These are phyloP conservation scores for Podaxis sp. DNA, from an alignment of 768 basidiomycete genomes.

Conservation along the genomic window DNA sequence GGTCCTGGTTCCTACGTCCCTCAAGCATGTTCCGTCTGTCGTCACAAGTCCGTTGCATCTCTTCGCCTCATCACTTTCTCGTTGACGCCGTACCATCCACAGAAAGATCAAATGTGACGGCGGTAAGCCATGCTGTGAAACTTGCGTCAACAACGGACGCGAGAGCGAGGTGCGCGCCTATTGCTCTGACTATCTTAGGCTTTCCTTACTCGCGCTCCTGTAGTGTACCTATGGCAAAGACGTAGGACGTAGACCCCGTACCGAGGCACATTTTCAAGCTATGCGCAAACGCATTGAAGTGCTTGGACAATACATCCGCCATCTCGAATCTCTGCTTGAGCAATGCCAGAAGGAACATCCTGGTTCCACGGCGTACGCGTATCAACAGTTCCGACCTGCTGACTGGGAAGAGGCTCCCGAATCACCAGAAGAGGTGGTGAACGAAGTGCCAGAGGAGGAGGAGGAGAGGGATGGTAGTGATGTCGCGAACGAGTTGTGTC, in stretches of 20 bases:
- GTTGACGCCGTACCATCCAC: background rate
- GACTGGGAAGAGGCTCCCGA: conserved; percentile 19
- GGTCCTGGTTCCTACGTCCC: conserved; percentile 37
- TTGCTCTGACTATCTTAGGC: background rate
- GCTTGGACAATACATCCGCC: conserved; percentile 37
- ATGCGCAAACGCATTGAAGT: conserved; percentile 41
- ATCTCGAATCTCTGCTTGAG: conserved; percentile 44
- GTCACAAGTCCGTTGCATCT: conserved; percentile 32
- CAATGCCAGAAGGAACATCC: conserved; percentile 39
- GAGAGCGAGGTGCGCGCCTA: conserved; percentile 34
- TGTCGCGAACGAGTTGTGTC: conserved; percentile 36
- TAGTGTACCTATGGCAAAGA: conserved; percentile 48
- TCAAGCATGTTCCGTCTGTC: conserved; percentile 39
- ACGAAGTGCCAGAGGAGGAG: conserved; percentile 20
- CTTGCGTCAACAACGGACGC: conserved; percentile 38
- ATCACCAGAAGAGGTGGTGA: conserved; percentile 22
- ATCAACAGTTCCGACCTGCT: conserved; percentile 31
- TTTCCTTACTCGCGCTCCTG: background rate
- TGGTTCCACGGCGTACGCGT: conserved; percentile 26
- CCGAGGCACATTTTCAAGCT: conserved; percentile 46
- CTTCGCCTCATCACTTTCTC: conserved; percentile 4
- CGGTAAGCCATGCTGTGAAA: conserved; percentile 40
- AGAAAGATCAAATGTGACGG: conserved; percentile 52
- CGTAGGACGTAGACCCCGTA: conserved; percentile 39
- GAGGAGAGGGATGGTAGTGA: conserved; percentile 12